Evolutionary conservation across 768 basidiomycete species (phyloP).

Genomic region (Leccinum subgranulosum): DNA sequence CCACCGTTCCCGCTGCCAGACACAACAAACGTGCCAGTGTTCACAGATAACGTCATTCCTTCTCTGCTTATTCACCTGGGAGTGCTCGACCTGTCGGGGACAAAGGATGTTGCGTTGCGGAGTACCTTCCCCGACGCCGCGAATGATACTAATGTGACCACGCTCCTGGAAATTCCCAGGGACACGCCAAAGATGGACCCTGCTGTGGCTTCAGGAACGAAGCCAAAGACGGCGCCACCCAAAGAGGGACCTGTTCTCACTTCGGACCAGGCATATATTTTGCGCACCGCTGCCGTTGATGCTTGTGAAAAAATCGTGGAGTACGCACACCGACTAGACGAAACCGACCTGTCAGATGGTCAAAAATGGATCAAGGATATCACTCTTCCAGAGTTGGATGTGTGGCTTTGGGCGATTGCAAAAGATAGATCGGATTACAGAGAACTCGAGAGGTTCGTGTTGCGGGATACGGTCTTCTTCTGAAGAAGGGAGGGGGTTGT

Average conservation of each 20-base stretch:
- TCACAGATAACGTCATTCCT: constrained; percentile 80
- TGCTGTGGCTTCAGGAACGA: constrained; percentile 9
- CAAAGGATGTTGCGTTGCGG: constrained; percentile 39
- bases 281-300: constrained; percentile 78
- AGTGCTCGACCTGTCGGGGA: constrained; percentile 61
- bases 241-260: constrained; percentile 56
- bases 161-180: constrained; percentile 37
- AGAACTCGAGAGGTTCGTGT: constrained; percentile 61
- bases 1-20: constrained; percentile 61
- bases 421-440: constrained; percentile 77
- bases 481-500: constrained; percentile 26
- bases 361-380: constrained; percentile 54
- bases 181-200: constrained; percentile 7
- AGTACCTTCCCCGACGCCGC: constrained; percentile 48
- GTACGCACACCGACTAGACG: constrained; percentile 39
- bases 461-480: constrained; percentile 67
- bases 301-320: constrained; percentile 71
- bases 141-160: constrained; percentile 35
- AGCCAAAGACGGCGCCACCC: constrained; percentile 21
- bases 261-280: constrained; percentile 58
- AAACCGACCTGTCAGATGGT: constrained; percentile 20
- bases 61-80: constrained; percentile 79
- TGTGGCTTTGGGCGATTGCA: constrained; percentile 81
- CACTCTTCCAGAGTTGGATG: constrained; percentile 59
- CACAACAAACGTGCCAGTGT: constrained; percentile 59